Evolutionary conservation across 1,284 basidiomycete species (phyloP), one percentile per base, ranked within the genome.

Genomic region (Microbotryum lychnidis-dioicae): DNA sequence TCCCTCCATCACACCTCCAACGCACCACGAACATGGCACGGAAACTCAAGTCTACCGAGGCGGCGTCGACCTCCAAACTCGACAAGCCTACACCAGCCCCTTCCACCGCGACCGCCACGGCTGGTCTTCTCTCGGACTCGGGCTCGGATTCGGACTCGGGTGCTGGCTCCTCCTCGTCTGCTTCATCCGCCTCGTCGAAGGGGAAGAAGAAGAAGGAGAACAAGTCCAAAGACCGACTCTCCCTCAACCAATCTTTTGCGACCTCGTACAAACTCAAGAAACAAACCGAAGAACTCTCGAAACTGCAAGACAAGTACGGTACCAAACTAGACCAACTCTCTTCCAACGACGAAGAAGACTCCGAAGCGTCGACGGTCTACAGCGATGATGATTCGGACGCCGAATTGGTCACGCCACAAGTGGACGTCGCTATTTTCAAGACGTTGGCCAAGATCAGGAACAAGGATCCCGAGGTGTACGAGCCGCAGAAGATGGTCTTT

Each of bases 361-460:
- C 82, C 6, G 87, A 89, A 69, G 61, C 62, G 51, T 87, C 85
- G 0, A 86, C 89, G 71, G 71, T 74, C 60, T 73, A 74, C 47
- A 73, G 73, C 33, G 74, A 75, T 48, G 86, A 85, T 54, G 94
- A 98, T 73, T 91, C 94, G 73, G 89, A 96, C 63, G 96, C 93
- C 16, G 91, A 91, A 69, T 89, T 97, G 75, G 82, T 98, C 59
- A 98, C 92, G 0, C 91, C 93, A 2, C 86, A 88, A 0, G 83
- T 97, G 52, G 94, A 98, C 73, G 96, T 87, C 50, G 96, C 96
- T 21, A 96, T 98, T 71, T 80, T 98, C 49, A 82, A 91, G 54
- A 98, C 93, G 0, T 80, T 98, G 9, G 87, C 87, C 1, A 83
- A 86, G 69, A 97, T 98, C 64, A 84, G 84, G 72, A 81, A 82